Conservation (phyloP, 441 rosid species). For the Croton setiger region DNA sequence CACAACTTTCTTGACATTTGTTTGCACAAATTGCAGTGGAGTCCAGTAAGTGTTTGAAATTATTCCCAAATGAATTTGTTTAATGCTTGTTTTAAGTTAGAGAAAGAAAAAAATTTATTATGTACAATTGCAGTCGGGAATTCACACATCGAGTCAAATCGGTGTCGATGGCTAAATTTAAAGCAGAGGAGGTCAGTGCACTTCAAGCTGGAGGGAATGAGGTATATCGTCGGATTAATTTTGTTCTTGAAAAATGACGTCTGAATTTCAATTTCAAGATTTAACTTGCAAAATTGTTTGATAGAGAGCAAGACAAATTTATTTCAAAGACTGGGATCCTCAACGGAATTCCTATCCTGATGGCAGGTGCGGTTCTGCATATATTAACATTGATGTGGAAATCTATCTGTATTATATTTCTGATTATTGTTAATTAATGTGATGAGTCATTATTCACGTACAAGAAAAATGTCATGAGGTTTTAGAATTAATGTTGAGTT, state of each 20-base stretch:
- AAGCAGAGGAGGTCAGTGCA: slow-evolving; percentile 69
- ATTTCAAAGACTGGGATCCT: slow-evolving; percentile 69
- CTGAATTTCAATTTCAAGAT: background rate
- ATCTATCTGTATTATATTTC: slow-evolving; percentile 16
- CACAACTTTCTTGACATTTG: slow-evolving; percentile 81
- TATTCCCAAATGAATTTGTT: background rate
- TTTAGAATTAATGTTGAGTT: too few species aligned
- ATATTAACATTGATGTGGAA: slow-evolving; percentile 12
- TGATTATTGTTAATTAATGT: too few species aligned
- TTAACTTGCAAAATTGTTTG: slow-evolving; percentile 5
- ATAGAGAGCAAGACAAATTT: slow-evolving; percentile 74
- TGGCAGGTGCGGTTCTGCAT: slow-evolving; percentile 49
- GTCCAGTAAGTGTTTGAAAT: slow-evolving; percentile 54
- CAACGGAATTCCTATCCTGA: slow-evolving; percentile 69
- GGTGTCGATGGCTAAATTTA: slow-evolving; percentile 86
- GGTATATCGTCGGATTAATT: slow-evolving; percentile 33
- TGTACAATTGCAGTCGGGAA: slow-evolving; percentile 56
- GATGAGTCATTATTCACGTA: too few species aligned
- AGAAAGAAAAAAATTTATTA: slow-evolving; percentile 9
- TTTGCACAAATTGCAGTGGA: slow-evolving; percentile 89
- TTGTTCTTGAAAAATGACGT: background rate
- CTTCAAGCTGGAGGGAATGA: slow-evolving; percentile 90
- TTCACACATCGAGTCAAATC: slow-evolving; percentile 93
- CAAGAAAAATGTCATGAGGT: too few species aligned
- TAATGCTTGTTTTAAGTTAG: background rate